Evolutionary conservation across 2,329 filamentous ascomycete species (phyloP).

Genomic region (Ascochyta clinopodiicola): DNA sequence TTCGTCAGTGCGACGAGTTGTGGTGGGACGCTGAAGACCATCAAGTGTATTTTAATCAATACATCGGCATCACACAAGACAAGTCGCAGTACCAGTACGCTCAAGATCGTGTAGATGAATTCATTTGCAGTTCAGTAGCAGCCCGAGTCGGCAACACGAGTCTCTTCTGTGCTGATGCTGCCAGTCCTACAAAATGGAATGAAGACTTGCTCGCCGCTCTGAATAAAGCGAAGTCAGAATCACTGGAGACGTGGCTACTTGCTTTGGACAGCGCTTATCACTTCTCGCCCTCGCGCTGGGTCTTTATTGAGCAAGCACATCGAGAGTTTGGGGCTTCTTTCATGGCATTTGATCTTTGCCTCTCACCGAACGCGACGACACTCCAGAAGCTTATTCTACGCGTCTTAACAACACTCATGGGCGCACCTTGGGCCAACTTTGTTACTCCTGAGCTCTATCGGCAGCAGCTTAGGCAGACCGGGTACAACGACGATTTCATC

Average conservation of each 20-base stretch:
- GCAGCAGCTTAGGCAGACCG: conserved; percentile 54
- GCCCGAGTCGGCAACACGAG: conserved; percentile 26
- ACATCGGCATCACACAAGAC: conserved; percentile 62
- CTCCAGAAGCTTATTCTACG: conserved; percentile 45
- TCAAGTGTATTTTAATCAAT: conserved; percentile 36
- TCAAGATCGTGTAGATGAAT: conserved; percentile 18
- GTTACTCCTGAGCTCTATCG: conserved; percentile 56
- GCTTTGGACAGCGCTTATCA: conserved; percentile 65
- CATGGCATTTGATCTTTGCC: conserved; percentile 64
- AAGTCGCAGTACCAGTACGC: conserved; percentile 53
- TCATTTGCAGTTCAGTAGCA: neutral
- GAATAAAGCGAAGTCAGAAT: neutral
- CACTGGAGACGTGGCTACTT: conserved; percentile 57
- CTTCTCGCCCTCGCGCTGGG: conserved; percentile 60
- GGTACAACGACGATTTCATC: conserved; percentile 55
- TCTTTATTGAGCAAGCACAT: conserved; percentile 54
- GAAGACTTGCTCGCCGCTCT: conserved; percentile 28
- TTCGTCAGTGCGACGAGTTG: conserved; percentile 20
- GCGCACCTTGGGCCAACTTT: conserved; percentile 59
- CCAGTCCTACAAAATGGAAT: conserved; percentile 55
- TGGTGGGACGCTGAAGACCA: conserved; percentile 23
- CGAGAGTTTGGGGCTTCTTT: conserved; percentile 55
- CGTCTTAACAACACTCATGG: conserved; percentile 55
- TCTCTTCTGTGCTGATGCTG: conserved; percentile 60
- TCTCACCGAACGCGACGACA: conserved; percentile 29